phyloP scores from a whole-genome alignment of 352 stramenopile genomes.

The Peronosclerospora sorghi region DNA sequence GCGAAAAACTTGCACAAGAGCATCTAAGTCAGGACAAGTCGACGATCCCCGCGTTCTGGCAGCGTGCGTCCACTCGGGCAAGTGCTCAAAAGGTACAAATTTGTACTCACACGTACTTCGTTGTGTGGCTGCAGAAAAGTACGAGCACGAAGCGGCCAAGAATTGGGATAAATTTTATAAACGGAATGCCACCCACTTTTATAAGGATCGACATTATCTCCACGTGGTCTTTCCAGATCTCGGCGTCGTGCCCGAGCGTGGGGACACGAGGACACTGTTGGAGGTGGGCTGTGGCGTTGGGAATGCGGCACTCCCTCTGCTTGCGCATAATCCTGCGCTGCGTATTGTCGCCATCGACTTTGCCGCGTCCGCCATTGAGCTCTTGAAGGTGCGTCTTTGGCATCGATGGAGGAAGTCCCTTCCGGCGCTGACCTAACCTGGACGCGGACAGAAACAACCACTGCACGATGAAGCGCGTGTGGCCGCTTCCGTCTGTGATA shows the following conservation, averaged over 20 bases:
- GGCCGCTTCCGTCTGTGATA: constrained; percentile 67
- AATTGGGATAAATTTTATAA: constrained; percentile 94
- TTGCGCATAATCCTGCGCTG: constrained; percentile 85
- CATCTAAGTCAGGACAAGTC: constrained; percentile 65
- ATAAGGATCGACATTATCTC: constrained; percentile 93
- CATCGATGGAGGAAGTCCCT: background rate
- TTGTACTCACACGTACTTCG: too few species aligned
- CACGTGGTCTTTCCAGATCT: constrained; percentile 87
- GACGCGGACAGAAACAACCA: constrained; percentile 45
- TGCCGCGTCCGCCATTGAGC: constrained; percentile 81
- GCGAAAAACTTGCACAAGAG: constrained; percentile 54
- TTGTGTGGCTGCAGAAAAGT: constrained; percentile 39
- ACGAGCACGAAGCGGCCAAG: constrained; percentile 70
- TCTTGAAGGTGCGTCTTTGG: constrained; percentile 68
- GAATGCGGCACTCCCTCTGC: constrained; percentile 89
- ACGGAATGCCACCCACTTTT: constrained; percentile 89
- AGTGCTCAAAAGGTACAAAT: background rate
- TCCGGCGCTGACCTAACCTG: background rate
- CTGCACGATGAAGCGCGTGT: constrained; percentile 69
- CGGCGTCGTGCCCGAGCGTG: constrained; percentile 33
- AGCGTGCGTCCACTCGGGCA: constrained; percentile 23
- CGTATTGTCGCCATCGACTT: constrained; percentile 91
- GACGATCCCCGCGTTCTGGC: constrained; percentile 71
- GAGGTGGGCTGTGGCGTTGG: constrained; percentile 94
- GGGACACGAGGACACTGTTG: constrained; percentile 60